phyloP scores from a whole-genome alignment of 129 eudicot species.

The Logfia minima region DNA sequence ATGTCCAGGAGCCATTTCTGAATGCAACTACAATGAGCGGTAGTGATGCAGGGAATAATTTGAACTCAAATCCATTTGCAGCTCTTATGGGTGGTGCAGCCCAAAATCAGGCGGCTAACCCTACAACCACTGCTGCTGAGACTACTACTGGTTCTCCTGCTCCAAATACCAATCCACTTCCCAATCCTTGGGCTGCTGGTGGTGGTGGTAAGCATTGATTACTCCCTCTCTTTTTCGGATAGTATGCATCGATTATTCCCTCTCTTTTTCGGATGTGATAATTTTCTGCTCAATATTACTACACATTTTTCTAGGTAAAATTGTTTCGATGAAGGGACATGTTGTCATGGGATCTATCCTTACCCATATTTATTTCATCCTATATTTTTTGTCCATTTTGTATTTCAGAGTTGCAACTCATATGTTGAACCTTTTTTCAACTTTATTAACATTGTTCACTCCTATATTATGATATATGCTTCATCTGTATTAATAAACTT shows the following conservation, averaged over 20 bases:
- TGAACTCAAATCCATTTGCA: slow-evolving; percentile 76
- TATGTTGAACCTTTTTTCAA: background rate
- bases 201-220: slow-evolving; percentile 50
- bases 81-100: slow-evolving; percentile 67
- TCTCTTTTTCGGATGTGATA: background rate
- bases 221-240: background rate
- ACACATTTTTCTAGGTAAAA: background rate
- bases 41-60: slow-evolving; percentile 53
- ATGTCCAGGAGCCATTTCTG: slow-evolving; percentile 78
- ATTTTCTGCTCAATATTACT: background rate
- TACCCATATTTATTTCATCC: background rate
- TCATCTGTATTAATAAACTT: background rate
- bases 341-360: background rate
- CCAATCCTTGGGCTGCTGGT: slow-evolving; percentile 78
- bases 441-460: background rate
- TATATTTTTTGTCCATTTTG: background rate
- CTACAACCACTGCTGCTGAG: slow-evolving; percentile 64
- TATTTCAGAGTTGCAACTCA: background rate
- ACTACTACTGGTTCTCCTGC: slow-evolving; percentile 52
- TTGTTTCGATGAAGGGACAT: background rate
- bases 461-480: background rate
- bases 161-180: slow-evolving; percentile 83
- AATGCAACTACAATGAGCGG: slow-evolving; percentile 71
- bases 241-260: slow-evolving; percentile 33
- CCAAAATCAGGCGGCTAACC: slow-evolving; percentile 48